A percentile compares a stretch with the other conserved stretches of the same genome.
Evolutionary conservation across 2,329 filamentous ascomycete species (phyloP).

Genomic region (Xylaria digitata): DNA sequence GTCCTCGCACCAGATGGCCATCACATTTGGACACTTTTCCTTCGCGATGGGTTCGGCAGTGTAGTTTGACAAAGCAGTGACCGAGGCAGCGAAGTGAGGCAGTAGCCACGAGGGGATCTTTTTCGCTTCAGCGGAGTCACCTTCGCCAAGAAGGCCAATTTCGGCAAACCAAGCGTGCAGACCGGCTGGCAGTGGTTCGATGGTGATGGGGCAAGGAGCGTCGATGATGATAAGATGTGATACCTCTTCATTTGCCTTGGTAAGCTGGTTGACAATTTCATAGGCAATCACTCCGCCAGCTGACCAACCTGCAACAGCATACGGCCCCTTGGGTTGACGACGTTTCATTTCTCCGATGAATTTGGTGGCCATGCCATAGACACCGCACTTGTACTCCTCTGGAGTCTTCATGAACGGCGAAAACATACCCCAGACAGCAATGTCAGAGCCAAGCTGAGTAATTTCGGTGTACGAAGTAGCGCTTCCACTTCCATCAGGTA

Average conservation of each 20-base stretch:
- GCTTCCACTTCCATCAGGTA: slow-evolving; percentile 67
- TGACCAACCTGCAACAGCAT: slow-evolving; percentile 79
- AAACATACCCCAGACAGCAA: slow-evolving; percentile 70
- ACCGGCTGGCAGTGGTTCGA: slow-evolving; percentile 73
- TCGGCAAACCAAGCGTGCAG: slow-evolving; percentile 79
- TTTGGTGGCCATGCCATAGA: slow-evolving; percentile 72
- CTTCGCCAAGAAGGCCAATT: slow-evolving; percentile 76
- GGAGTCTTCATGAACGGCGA: slow-evolving; percentile 78
- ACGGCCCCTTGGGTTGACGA: slow-evolving; percentile 75
- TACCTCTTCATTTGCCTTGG: slow-evolving; percentile 66
- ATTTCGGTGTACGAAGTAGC: slow-evolving; percentile 76
- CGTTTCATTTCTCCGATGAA: slow-evolving; percentile 77
- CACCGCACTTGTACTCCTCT: slow-evolving; percentile 72
- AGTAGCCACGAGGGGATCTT: slow-evolving; percentile 79
- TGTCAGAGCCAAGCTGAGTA: slow-evolving; percentile 60
- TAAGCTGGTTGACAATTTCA: slow-evolving; percentile 71
- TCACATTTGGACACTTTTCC: slow-evolving; percentile 69
- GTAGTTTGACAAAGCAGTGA: slow-evolving; percentile 76
- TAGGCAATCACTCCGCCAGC: slow-evolving; percentile 79
- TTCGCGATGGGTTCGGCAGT: slow-evolving; percentile 71
- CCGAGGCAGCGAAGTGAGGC: slow-evolving; percentile 76
- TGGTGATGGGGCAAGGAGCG: slow-evolving; percentile 72
- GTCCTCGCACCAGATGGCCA: slow-evolving; percentile 77
- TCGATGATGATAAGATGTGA: slow-evolving; percentile 74
- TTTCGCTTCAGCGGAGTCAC: slow-evolving; percentile 59